phyloP scores from a whole-genome alignment of 495 filamentous ascomycete genomes.

The Lichina pygmaea region DNA sequence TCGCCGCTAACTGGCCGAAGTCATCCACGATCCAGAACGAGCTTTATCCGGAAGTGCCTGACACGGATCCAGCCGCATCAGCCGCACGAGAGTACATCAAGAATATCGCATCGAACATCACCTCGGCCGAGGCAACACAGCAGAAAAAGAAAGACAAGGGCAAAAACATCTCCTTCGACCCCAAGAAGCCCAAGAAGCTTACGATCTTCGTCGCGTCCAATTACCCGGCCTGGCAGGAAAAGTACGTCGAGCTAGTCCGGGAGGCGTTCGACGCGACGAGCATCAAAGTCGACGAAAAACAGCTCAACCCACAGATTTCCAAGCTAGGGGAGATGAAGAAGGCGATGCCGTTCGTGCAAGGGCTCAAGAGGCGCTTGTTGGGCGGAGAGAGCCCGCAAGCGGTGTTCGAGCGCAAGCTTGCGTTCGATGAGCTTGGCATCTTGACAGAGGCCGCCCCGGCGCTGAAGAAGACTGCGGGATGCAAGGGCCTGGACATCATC shows the following conservation, averaged over 20 bases:
- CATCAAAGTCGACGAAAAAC: slow-evolving; percentile 47
- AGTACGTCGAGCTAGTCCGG: slow-evolving; percentile 62
- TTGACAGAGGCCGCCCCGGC: slow-evolving; percentile 15
- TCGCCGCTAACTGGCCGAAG: slow-evolving; percentile 5
- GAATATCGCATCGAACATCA: slow-evolving; percentile 47
- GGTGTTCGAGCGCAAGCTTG: slow-evolving; percentile 59
- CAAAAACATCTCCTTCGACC: slow-evolving; percentile 55
- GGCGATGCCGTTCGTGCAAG: slow-evolving; percentile 90
- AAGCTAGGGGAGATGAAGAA: slow-evolving; percentile 85
- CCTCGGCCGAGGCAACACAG: slow-evolving; percentile 56
- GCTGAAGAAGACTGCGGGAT: slow-evolving; percentile 12
- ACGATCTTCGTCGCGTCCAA: slow-evolving; percentile 54
- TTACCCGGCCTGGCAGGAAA: slow-evolving; percentile 74
- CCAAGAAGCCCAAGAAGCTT: slow-evolving; percentile 73
- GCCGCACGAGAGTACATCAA: slow-evolving; percentile 64
- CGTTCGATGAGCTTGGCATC: slow-evolving; percentile 60
- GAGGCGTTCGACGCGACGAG: slow-evolving; percentile 28
- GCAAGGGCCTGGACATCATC: slow-evolving; percentile 13
- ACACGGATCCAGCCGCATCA: slow-evolving; percentile 30
- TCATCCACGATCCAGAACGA: slow-evolving; percentile 49
- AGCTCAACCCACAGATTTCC: slow-evolving; percentile 39
- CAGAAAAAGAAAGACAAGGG: slow-evolving; percentile 75
- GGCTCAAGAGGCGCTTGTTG: slow-evolving; percentile 52
- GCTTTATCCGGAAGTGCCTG: slow-evolving; percentile 43
- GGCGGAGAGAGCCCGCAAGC: slow-evolving; percentile 24